Evolutionary conservation across 192 early-diverging fungal species (phyloP).

Genomic region (Coemansia sp.): DNA sequence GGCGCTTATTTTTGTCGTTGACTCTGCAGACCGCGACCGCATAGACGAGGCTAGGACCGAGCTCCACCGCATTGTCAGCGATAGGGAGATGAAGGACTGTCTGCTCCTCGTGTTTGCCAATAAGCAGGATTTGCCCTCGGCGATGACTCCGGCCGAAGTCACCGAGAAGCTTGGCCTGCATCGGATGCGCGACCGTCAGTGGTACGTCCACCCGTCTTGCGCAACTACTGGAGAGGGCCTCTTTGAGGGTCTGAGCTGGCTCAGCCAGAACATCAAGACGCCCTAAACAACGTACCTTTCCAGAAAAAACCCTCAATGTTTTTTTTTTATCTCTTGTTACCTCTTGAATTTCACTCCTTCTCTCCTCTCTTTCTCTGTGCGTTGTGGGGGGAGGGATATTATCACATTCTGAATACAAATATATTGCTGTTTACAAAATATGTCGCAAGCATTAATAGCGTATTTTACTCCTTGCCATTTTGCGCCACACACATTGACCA

Average conservation of each 20-base stretch:
- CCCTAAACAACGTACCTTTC: constrained; percentile 31
- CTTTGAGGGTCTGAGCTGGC: constrained; percentile 85
- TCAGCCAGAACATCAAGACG: constrained; percentile 79
- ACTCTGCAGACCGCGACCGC: constrained; percentile 86
- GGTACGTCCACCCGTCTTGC: constrained; percentile 92
- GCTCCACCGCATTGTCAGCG: constrained; percentile 80
- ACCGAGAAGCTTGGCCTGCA: constrained; percentile 89
- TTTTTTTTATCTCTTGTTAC: constrained; percentile 3
- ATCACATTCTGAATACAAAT: neutral
- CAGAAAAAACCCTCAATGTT: neutral
- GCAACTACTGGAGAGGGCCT: constrained; percentile 83
- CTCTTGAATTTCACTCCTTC: neutral
- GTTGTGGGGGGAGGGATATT: no score
- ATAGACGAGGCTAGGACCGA: constrained; percentile 86
- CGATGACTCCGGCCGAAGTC: constrained; percentile 95
- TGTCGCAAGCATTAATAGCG: neutral
- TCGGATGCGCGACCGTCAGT: constrained; percentile 84
- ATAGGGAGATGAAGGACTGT: constrained; percentile 85
- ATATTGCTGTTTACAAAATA: neutral
- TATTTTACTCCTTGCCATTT: neutral
- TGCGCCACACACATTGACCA: neutral
- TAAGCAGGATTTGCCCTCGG: constrained; percentile 77
- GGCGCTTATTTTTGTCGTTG: constrained; percentile 87
- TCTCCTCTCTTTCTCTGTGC: neutral
- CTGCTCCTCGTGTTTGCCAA: constrained; percentile 84